Evolutionary conservation across 768 basidiomycete genomes (phyloP).

Genomic region (Serendipita sp.): DNA sequence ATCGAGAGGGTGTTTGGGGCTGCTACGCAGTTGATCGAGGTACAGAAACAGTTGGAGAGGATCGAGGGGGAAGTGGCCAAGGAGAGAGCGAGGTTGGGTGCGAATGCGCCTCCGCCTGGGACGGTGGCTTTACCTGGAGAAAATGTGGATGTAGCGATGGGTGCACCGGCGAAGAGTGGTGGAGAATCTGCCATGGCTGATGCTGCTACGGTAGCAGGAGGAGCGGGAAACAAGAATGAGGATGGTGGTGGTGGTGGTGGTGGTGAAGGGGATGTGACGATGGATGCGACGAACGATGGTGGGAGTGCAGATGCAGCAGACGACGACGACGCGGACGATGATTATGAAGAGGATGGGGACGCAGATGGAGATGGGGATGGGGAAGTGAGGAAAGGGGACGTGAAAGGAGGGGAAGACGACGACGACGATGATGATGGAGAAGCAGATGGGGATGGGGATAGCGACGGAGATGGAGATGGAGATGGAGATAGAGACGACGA

Average conservation of each 20-base stretch:
- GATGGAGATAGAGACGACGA: too few relatives aligned
- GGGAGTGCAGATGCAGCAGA: slow-evolving; percentile 33
- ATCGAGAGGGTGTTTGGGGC: neutral
- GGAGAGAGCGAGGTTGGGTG: neutral
- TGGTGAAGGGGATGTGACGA: slow-evolving; percentile 40
- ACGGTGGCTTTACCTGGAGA: neutral
- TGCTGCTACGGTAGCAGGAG: slow-evolving; percentile 57
- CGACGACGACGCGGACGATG: slow-evolving; percentile 27
- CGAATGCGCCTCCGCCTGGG: neutral
- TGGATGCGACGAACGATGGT: slow-evolving; percentile 27
- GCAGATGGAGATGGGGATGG: slow-evolving; percentile 3
- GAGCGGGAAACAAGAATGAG: slow-evolving; percentile 77
- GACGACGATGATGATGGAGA: neutral
- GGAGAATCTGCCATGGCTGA: slow-evolving; percentile 10
- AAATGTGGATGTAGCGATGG: too few relatives aligned
- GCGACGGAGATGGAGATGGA: slow-evolving; percentile 19
- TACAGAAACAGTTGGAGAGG: slow-evolving; percentile 1
- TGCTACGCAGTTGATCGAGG: neutral
- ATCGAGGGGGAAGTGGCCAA: neutral
- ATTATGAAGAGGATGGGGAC: slow-evolving; percentile 27
- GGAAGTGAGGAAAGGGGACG: neutral
- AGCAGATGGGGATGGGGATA: slow-evolving; percentile 17
- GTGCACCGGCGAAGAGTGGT: too few relatives aligned
- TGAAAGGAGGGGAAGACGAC: slow-evolving; percentile 4
- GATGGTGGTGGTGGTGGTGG: slow-evolving; percentile 64